Evolutionary conservation across 176 grass and related monocot species (phyloP).

Genomic region (Stipa capillata): DNA sequence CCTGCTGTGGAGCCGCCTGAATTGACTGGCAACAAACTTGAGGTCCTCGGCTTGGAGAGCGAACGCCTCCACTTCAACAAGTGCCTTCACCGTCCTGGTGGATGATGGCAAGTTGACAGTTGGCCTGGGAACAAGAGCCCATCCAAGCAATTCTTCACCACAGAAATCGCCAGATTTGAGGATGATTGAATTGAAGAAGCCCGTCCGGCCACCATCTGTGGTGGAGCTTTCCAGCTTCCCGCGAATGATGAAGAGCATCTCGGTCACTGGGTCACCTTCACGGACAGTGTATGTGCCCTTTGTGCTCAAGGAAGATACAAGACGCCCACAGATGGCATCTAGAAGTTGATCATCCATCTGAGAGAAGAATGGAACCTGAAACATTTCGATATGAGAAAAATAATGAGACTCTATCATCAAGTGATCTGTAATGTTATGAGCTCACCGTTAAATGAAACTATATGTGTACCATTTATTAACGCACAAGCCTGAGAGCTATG

Average conservation of each 20-base stretch:
- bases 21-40: conserved; percentile 89
- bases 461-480: not conserved
- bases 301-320: conserved; percentile 86
- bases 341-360: conserved; percentile 89
- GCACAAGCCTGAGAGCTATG: not conserved
- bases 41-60: conserved; percentile 73
- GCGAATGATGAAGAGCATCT: conserved; percentile 94
- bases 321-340: conserved; percentile 81
- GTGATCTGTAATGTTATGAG: not conserved
- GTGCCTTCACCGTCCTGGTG: conserved; percentile 61
- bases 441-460: not conserved
- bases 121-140: conserved; percentile 82
- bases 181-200: conserved; percentile 90
- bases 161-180: conserved; percentile 77
- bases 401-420: not conserved
- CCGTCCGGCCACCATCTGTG: conserved; percentile 79
- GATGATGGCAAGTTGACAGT: conserved; percentile 72
- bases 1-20: conserved; percentile 87
- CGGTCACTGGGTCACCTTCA: conserved; percentile 90
- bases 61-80: conserved; percentile 91
- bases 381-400: not conserved
- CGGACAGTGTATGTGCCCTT: conserved; percentile 84
- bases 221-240: conserved; percentile 93
- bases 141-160: conserved; percentile 77
- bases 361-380: conserved; percentile 85